Base-by-base conservation (phyloP, 208 protist genomes). In the Leishmania aethiopica region DNA sequence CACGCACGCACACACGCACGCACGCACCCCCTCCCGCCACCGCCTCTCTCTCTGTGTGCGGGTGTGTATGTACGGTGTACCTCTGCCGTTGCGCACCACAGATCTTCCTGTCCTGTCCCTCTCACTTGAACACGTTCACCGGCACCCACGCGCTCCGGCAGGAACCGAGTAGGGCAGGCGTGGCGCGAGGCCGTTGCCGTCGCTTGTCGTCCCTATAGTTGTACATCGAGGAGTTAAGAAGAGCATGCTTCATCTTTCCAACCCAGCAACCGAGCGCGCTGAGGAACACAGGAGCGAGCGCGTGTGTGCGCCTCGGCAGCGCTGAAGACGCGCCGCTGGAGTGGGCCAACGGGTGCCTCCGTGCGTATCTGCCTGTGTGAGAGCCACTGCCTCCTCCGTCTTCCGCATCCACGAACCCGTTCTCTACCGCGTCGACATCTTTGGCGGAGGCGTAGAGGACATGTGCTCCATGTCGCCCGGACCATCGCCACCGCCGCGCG, bases 371-470 rank as follows among this genome's bases (percentile, higher is more conserved):
- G 60, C 8, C 28, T 35, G 60, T 32, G 60, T 13, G 60, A 70
- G 32, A 7, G 28, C 59, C 59, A 7, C 59, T 0, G 45, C 45
- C 45, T 13, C 45, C 45, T 22, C 17, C 17, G 17, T 55, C 59
- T 3, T 13, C 28, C 19, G 10, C 28, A 25, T 64, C 64, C 64
- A 42, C 64, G 2, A 28, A 32, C 42, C 35, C 2, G 1, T 79
- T 2, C 5, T n/a, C 37, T 70, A 85, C 82, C 82, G 78, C 60
- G 82, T 81, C 6, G 82, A 40, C 2, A 35, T 37, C 76, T 80
- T 84, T 35, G 81, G 10, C 25, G 51, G 67, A 57, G 53, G 1
- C 28, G 76, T 32, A 60, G 40, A 69, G 74, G 25, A n/a, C 62
- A 49, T 73, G 69, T 0, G 70, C 22, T 70, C 77, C 70, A 49